Evolutionary conservation across 257 asterid species (phyloP).

Genomic region (Anisodus acutangulus): DNA sequence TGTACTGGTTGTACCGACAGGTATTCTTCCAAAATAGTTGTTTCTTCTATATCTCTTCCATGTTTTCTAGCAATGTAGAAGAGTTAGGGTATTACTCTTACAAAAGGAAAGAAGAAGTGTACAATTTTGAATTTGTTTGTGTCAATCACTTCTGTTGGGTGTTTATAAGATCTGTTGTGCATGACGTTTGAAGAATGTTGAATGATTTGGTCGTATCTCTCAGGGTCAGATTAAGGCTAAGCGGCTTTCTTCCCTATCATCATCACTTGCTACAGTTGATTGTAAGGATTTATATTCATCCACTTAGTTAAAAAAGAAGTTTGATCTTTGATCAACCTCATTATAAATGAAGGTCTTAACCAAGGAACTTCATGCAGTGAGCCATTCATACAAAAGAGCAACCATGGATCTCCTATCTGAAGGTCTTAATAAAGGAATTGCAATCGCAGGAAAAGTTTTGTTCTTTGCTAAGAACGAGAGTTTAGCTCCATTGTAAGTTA

Average conservation of each 20-base stretch:
- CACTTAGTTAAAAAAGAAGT: conserved; percentile 31
- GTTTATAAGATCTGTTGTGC: conserved; percentile 18
- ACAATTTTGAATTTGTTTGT: conserved; percentile 8
- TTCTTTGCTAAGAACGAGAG: conserved; percentile 65
- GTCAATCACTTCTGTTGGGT: conserved; percentile 13
- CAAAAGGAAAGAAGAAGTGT: conserved; percentile 20
- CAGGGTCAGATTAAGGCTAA: conserved; percentile 80
- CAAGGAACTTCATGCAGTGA: conserved; percentile 49
- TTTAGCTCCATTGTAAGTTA: conserved; percentile 78
- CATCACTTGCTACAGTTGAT: conserved; percentile 65
- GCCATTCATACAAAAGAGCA: conserved; percentile 64
- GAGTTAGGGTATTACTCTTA: neutral
- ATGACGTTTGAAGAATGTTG: neutral
- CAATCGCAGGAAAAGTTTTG: conserved; percentile 71
- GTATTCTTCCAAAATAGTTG: conserved; percentile 7
- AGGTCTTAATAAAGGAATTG: conserved; percentile 86
- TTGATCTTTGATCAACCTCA: conserved; percentile 28
- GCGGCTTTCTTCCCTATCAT: conserved; percentile 71
- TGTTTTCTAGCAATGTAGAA: neutral
- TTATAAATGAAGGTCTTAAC: neutral
- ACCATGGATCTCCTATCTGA: conserved; percentile 61
- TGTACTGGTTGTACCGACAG: neutral
- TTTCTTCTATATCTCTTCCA: conserved; percentile 4
- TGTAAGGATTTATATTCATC: conserved; percentile 51
- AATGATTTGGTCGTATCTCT: conserved; percentile 36